Conservation (phyloP, 192 early-diverging fungal genomes). For the Entomortierella lignicola region DNA sequence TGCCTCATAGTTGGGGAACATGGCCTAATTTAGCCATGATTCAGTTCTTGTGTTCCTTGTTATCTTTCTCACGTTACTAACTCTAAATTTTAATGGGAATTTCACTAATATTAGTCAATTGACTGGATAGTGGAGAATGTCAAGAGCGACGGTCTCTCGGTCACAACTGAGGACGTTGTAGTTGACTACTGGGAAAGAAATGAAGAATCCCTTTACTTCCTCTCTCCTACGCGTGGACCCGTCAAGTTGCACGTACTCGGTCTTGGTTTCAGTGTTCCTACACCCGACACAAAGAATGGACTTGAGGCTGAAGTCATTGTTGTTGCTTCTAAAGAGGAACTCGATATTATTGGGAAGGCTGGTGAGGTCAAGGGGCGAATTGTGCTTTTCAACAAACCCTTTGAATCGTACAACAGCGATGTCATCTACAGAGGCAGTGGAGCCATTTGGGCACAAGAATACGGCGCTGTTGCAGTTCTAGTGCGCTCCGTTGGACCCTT, state of each 20-base stretch:
- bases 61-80: not conserved
- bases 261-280: slow-evolving; percentile 61
- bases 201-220: slow-evolving; percentile 64
- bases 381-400: slow-evolving; percentile 64
- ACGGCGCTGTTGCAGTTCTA: slow-evolving; percentile 64
- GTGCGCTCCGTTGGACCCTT: slow-evolving; percentile 63
- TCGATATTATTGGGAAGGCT: slow-evolving; percentile 52
- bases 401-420: slow-evolving; percentile 30
- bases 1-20: not conserved
- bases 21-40: slow-evolving; percentile 9
- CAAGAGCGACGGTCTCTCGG: slow-evolving; percentile 56
- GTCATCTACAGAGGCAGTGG: slow-evolving; percentile 17
- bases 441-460: slow-evolving; percentile 54
- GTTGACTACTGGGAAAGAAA: slow-evolving; percentile 65
- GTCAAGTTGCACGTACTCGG: slow-evolving; percentile 64
- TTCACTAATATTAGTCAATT: slow-evolving; percentile 43
- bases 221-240: slow-evolving; percentile 59
- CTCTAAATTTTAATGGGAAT: not conserved
- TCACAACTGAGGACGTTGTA: slow-evolving; percentile 66
- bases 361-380: slow-evolving; percentile 58
- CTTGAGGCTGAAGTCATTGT: slow-evolving; percentile 63
- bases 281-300: slow-evolving; percentile 49
- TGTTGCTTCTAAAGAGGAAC: slow-evolving; percentile 62
- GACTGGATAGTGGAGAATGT: slow-evolving; percentile 64
- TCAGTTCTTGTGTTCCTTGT: not conserved